phyloP scores from a whole-genome alignment of 2,329 filamentous ascomycete species.

The Penicillium vulpinum region DNA sequence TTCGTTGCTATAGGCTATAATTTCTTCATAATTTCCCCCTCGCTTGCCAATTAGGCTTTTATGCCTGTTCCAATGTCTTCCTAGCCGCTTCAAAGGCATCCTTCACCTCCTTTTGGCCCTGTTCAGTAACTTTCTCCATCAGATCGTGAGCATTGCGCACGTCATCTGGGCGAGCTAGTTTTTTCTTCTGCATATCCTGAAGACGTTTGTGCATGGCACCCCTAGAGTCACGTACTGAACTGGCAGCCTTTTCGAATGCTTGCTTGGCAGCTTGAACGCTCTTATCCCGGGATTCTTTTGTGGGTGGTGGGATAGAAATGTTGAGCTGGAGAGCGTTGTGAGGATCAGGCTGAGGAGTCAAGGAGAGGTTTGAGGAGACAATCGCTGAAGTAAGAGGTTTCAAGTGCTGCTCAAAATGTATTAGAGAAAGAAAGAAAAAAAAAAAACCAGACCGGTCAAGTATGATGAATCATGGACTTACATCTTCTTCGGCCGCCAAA shows the following conservation, averaged over 20 bases:
- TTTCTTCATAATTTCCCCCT: not conserved
- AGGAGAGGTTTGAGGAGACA: constrained; percentile 42
- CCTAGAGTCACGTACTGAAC: constrained; percentile 44
- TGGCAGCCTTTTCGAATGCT: constrained; percentile 45
- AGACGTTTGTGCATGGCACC: constrained; percentile 47
- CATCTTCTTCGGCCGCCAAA: constrained; percentile 64
- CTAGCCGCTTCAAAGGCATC: constrained; percentile 46
- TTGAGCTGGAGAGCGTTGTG: constrained; percentile 48
- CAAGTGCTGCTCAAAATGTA: constrained; percentile 36
- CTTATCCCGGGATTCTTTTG: constrained; percentile 48
- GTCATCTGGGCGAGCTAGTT: constrained; percentile 47
- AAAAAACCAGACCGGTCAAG: not conserved
- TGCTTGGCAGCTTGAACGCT: constrained; percentile 42
- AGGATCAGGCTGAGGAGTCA: constrained; percentile 45
- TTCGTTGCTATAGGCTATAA: not conserved
- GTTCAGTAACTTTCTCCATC: constrained; percentile 51
- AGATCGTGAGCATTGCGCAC: constrained; percentile 47
- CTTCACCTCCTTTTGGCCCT: constrained; percentile 49
- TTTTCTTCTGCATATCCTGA: constrained; percentile 47
- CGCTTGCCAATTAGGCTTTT: constrained; percentile 2
- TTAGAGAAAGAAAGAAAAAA: not conserved
- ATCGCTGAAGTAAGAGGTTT: constrained; percentile 49
- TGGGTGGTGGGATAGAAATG: constrained; percentile 48
- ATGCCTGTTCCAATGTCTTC: constrained; percentile 40
- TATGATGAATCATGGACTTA: constrained; percentile 40